Conservation (phyloP, 2,329 filamentous ascomycete genomes). For the Cladosporium sp. region DNA sequence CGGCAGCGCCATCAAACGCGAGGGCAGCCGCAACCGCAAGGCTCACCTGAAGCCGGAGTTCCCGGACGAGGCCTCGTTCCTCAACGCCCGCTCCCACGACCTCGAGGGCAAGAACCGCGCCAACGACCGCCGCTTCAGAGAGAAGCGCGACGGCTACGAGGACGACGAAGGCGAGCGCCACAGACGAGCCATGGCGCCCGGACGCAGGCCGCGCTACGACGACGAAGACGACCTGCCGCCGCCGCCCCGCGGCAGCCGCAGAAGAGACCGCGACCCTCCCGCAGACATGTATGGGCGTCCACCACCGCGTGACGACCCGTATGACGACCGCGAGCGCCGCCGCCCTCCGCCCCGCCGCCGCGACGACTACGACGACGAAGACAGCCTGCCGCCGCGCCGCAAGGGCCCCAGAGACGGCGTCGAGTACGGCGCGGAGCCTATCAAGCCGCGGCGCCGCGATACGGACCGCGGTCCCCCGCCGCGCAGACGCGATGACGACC, state of each 20-base stretch:
- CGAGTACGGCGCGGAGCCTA: conserved; percentile 13
- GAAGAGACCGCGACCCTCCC: neutral
- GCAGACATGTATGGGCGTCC: conserved; percentile 7
- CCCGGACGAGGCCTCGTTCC: conserved; percentile 29
- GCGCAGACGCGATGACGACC: conserved; percentile 11
- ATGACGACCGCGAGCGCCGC: conserved; percentile 11
- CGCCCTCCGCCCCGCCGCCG: conserved; percentile 12
- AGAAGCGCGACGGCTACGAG: conserved; percentile 32
- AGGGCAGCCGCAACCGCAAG: conserved; percentile 27
- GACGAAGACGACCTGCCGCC: conserved; percentile 13
- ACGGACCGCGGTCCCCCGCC: conserved; percentile 10
- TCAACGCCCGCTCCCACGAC: conserved; percentile 26
- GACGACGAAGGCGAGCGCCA: conserved; percentile 31
- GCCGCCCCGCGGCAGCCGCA: neutral
- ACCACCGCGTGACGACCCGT: conserved; percentile 11
- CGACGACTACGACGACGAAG: conserved; percentile 20
- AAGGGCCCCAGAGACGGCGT: conserved; percentile 16
- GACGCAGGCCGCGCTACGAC: conserved; percentile 12
- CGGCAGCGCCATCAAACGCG: conserved; percentile 28
- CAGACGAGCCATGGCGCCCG: conserved; percentile 13
- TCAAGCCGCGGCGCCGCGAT: conserved; percentile 12
- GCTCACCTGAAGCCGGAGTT: conserved; percentile 27
- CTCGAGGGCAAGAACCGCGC: conserved; percentile 29
- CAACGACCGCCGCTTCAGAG: conserved; percentile 27
- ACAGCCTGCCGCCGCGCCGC: conserved; percentile 20